Evolutionary conservation across 352 stramenopile genomes (phyloP), one percentile per base, ranked within the genome.

Genomic region (Pythium dissimile): DNA sequence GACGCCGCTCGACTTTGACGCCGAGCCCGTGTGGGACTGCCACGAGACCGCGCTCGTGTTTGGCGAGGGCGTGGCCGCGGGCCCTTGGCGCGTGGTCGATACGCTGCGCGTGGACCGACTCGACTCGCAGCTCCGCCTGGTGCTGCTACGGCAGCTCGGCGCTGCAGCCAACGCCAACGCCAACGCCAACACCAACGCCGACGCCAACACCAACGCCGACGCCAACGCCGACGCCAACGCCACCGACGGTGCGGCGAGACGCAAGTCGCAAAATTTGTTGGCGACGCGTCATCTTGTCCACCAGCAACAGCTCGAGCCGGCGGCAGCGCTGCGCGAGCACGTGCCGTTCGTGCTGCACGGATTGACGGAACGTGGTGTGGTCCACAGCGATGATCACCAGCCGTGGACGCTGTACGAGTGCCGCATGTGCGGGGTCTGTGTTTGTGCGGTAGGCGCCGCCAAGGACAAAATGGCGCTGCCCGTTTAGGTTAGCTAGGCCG

Each of bases 51-150:
- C 43, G 26, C 48, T 56, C 13, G 32, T 78, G 15, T 46, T 71
- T 23, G 9, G 21, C 5, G n/a, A 16, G 11, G 12, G 52, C 65
- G 24, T 67, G 46, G n/a, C 53, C 26, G 13, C 28, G 31, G 6
- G 32, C 71, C 35, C 9, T 11, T 89, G 76, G 77, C 43, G 71
- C 12, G 54, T 63, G 12, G 54, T 87, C 3, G 62, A 77, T 43
- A 44, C 48, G 5, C 46, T 49, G 15, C 32, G 41, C 1, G 55
- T 86, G 27, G 51, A 67, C 27, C 71, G 71, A 0, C 63, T 77
- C 23, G 59, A 66, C 6, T 80, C 71, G 47, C 51, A 71, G 26
- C 59, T 80, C 18, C 64, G 56, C 12, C 43, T 27, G 11, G 61
- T 58, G 43, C 44, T 66, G 49, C 58, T 34, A 20, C 37, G 31